Evolutionary conservation across 163 green algal species (phyloP).

Genomic region (Coccomyxa subellipsoidea): DNA sequence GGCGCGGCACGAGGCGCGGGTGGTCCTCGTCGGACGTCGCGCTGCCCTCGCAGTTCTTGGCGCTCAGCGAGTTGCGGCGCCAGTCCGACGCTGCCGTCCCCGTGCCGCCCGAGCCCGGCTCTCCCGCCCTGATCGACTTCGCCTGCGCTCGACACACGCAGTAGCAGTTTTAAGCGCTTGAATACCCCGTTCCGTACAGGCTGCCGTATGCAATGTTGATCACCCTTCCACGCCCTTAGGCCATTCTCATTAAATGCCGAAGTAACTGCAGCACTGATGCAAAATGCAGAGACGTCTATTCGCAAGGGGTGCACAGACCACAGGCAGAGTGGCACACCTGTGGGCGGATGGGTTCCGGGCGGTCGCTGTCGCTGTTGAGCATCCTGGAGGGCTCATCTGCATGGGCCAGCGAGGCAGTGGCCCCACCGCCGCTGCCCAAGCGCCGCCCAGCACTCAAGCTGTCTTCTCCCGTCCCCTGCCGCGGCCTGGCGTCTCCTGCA

Average conservation of each 20-base stretch:
- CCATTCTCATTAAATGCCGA: too few species aligned
- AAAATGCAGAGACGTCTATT: too few species aligned
- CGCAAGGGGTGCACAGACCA: too few species aligned
- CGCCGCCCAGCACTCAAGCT: neutral
- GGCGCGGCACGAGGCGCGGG: slow-evolving; percentile 12
- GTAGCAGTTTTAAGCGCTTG: too few species aligned
- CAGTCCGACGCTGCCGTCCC: neutral
- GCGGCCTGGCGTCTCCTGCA: neutral
- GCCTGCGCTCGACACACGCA: neutral
- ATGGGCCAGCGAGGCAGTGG: too few species aligned
- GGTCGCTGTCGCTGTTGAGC: neutral
- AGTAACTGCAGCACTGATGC: too few species aligned
- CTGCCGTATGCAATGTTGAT: too few species aligned
- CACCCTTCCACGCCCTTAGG: too few species aligned
- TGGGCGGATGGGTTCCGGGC: neutral
- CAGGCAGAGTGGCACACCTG: neutral
- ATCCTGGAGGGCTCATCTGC: neutral
- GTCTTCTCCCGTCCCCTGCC: neutral
- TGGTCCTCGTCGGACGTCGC: slow-evolving; percentile 21
- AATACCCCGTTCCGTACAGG: too few species aligned
- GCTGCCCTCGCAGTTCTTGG: slow-evolving; percentile 9
- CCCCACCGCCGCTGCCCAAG: too few species aligned
- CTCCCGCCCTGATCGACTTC: neutral
- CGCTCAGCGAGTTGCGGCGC: neutral
- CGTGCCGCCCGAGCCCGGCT: neutral